phyloP scores from a whole-genome alignment of 2,329 filamentous ascomycete genomes.

The Cucurbitaria berberidis region DNA sequence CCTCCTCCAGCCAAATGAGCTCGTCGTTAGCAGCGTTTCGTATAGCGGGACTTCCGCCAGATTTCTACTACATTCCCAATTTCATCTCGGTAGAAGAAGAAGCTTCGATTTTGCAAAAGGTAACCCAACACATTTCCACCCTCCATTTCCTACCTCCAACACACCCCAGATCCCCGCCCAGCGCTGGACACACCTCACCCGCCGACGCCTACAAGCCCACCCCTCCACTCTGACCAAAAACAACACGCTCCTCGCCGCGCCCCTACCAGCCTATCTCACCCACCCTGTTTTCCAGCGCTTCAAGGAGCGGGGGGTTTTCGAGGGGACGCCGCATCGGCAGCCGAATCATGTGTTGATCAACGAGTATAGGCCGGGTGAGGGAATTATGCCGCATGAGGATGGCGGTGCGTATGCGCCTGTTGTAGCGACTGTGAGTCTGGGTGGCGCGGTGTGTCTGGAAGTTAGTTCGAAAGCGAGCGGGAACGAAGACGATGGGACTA shows the following conservation, averaged over 20 bases:
- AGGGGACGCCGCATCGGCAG: conserved; percentile 70
- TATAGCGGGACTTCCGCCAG: conserved; percentile 64
- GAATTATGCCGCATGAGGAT: conserved; percentile 98
- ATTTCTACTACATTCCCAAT: conserved; percentile 83
- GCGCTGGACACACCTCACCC: conserved; percentile 86
- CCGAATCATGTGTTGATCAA: conserved; percentile 96
- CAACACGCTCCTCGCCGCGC: conserved; percentile 74
- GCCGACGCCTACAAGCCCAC: conserved; percentile 88
- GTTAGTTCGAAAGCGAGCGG: conserved; percentile 60
- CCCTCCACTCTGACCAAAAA: conserved; percentile 77
- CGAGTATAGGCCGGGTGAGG: conserved; percentile 84
- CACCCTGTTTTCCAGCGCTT: conserved; percentile 70
- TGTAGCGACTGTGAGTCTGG: conserved; percentile 89
- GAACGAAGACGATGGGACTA: conserved; percentile 57
- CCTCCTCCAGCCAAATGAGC: background rate
- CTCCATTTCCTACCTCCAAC: no score
- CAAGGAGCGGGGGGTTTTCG: conserved; percentile 58
- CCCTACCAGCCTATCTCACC: conserved; percentile 77
- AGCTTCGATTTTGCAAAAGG: conserved; percentile 71
- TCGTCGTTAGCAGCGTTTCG: conserved; percentile 22
- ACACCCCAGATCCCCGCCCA: conserved; percentile 52
- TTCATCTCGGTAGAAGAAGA: conserved; percentile 84
- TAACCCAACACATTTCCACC: conserved; percentile 42
- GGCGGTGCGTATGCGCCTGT: conserved; percentile 84
- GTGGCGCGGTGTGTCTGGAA: conserved; percentile 77